Percentiles rank a stretch among this genome's conserved stretches.
These are phyloP conservation scores for Leucosporidium creatinivorum DNA, from an alignment of 768 basidiomycete genomes.

Conservation along the genomic window DNA sequence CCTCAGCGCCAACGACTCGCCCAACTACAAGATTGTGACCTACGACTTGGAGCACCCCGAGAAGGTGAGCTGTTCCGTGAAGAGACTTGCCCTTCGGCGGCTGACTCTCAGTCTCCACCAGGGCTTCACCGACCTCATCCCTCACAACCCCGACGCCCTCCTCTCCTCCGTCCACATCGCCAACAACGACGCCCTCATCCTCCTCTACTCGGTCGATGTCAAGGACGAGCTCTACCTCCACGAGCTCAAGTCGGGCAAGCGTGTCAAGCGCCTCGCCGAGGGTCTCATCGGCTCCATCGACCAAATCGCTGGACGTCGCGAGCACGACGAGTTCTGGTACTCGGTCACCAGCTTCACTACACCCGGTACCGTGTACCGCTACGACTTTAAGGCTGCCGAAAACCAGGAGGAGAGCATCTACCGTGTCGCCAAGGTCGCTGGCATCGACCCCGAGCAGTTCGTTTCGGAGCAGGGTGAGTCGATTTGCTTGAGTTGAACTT, in stretches of 20 bases:
- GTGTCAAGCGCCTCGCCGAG: conserved; percentile 53
- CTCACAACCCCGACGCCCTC: conserved; percentile 59
- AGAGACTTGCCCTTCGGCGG: background rate
- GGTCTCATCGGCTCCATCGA: conserved; percentile 63
- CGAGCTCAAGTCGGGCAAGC: conserved; percentile 50
- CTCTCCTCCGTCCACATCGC: conserved; percentile 52
- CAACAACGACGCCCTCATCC: conserved; percentile 51
- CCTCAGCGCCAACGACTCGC: conserved; percentile 29
- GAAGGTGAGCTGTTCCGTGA: background rate
- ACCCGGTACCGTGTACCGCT: conserved; percentile 59
- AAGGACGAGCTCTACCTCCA: conserved; percentile 73
- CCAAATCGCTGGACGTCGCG: conserved; percentile 49
- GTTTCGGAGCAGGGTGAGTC: conserved; percentile 53
- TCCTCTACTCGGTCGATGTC: conserved; percentile 68
- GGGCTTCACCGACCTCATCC: conserved; percentile 56
- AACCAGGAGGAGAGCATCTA: conserved; percentile 53
- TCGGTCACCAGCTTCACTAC: conserved; percentile 61
- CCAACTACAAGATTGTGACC: conserved; percentile 33
- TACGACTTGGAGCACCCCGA: conserved; percentile 19
- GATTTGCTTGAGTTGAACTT: conserved; percentile 2
- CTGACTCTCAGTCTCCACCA: conserved; percentile 34
- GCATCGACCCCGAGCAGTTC: conserved; percentile 62
- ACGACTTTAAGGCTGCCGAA: conserved; percentile 48
- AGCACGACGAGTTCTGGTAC: conserved; percentile 56
- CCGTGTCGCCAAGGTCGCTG: conserved; percentile 54